Percentiles rank a stretch among this genome's conserved stretches.
These are phyloP conservation scores for Barnettozyma wickerhamii DNA, from an alignment of 805 yeast genomes.

Conservation along the genomic window DNA sequence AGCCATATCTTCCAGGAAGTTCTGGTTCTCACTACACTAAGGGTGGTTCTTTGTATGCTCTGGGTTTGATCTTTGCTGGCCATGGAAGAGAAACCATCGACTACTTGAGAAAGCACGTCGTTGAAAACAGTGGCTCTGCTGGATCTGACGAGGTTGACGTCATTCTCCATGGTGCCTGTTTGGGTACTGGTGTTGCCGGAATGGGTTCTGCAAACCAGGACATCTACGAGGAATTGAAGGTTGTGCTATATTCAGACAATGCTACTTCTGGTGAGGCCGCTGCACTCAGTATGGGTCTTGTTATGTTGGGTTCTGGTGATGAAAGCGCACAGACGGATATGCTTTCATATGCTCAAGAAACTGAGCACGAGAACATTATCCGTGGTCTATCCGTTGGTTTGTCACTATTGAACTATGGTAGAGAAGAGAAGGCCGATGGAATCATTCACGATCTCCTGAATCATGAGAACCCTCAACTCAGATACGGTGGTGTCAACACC, in stretches of 20 bases:
- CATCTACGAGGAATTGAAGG: slow-evolving; percentile 77
- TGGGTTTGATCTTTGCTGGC: slow-evolving; percentile 93
- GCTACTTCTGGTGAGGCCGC: slow-evolving; percentile 97
- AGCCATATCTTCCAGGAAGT: slow-evolving; percentile 85
- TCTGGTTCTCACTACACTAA: slow-evolving; percentile 82
- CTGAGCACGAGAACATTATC: slow-evolving; percentile 92
- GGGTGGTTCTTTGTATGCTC: slow-evolving; percentile 92
- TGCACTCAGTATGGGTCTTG: slow-evolving; percentile 92
- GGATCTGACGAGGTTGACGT: slow-evolving; percentile 73
- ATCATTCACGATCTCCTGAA: slow-evolving; percentile 60
- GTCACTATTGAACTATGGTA: slow-evolving; percentile 81
- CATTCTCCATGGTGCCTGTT: slow-evolving; percentile 89
- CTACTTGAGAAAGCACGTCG: slow-evolving; percentile 68
- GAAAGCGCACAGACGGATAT: slow-evolving; percentile 67
- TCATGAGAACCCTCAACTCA: slow-evolving; percentile 76
- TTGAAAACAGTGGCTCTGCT: slow-evolving; percentile 56
- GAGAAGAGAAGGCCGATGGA: slow-evolving; percentile 73
- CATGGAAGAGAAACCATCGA: slow-evolving; percentile 87
- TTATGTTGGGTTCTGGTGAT: slow-evolving; percentile 88
- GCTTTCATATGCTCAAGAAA: slow-evolving; percentile 88
- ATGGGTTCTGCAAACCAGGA: slow-evolving; percentile 81
- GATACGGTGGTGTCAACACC: slow-evolving; percentile 95
- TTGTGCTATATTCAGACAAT: slow-evolving; percentile 81
- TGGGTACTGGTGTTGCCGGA: slow-evolving; percentile 95
- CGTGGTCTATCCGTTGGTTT: slow-evolving; percentile 91